A percentile compares a stretch with the other conserved stretches of the same genome.
phyloP scores from a whole-genome alignment of 495 filamentous ascomycete genomes.

The Mycothermus thermophilus region DNA sequence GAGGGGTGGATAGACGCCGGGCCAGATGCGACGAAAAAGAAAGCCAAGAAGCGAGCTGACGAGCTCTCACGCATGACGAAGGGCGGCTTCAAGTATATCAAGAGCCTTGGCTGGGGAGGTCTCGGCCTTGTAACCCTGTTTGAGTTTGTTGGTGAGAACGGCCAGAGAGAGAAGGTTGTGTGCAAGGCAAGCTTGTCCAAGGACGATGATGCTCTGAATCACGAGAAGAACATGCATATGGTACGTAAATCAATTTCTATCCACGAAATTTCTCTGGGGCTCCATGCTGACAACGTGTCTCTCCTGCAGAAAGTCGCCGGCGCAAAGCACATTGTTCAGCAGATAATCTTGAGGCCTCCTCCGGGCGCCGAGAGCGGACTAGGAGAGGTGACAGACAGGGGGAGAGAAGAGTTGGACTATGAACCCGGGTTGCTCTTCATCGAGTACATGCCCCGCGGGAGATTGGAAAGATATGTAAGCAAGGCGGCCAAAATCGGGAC shows the following conservation, averaged over 20 bases:
- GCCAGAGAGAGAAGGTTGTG: background rate
- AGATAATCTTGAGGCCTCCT: background rate
- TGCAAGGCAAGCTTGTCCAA: background rate
- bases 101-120: constrained; percentile 2
- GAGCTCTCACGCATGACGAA: background rate
- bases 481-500: background rate
- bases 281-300: background rate
- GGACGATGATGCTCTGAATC: background rate
- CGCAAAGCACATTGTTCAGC: constrained; percentile 1
- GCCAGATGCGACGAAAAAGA: background rate
- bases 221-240: background rate
- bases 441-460: constrained; percentile 6
- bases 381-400: background rate
- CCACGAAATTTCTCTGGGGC: background rate
- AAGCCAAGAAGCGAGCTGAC: background rate
- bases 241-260: background rate
- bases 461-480: constrained; percentile 1
- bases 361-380: background rate
- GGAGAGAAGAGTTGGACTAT: background rate
- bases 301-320: background rate
- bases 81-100: background rate
- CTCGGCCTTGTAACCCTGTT: constrained; percentile 1
- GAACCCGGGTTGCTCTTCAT: constrained; percentile 4
- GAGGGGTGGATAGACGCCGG: background rate
- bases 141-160: background rate